Percentiles rank a stretch among this genome's conserved stretches.
Evolutionary conservation across 768 basidiomycete species (phyloP).

Genomic region (Gloeopeniophorella convolvens): DNA sequence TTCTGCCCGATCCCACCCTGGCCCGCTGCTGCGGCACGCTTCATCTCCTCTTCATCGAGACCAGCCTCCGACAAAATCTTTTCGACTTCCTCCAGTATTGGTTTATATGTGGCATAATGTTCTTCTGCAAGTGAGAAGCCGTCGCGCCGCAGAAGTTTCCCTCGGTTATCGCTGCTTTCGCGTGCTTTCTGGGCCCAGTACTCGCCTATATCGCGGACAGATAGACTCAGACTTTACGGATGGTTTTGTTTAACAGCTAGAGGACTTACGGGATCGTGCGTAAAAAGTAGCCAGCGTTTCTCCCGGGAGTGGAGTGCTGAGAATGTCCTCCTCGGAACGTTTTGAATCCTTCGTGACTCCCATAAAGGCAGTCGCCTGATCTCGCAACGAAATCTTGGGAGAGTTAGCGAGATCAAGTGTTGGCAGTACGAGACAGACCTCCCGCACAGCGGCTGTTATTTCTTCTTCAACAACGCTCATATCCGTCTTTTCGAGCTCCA

Average conservation of each 20-base stretch:
- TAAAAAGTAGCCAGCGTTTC: constrained; percentile 84
- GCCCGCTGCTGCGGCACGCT: constrained; percentile 40
- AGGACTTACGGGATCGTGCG: constrained; percentile 60
- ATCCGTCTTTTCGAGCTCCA: constrained; percentile 22
- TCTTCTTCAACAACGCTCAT: constrained; percentile 24
- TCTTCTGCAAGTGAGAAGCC: constrained; percentile 74
- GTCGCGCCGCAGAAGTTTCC: constrained; percentile 71
- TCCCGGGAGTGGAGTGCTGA: constrained; percentile 78
- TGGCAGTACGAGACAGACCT: not conserved
- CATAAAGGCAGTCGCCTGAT: constrained; percentile 48
- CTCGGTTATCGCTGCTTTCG: constrained; percentile 51
- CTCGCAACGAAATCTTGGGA: constrained; percentile 34
- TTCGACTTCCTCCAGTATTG: constrained; percentile 74
- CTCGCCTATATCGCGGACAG: constrained; percentile 54
- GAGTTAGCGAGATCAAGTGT: not conserved
- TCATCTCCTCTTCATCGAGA: constrained; percentile 78
- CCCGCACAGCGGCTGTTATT: constrained; percentile 17
- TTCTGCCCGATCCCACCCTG: constrained; percentile 37
- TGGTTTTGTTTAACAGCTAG: no score
- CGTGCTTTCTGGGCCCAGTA: constrained; percentile 77
- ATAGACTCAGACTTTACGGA: no score
- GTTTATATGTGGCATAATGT: constrained; percentile 75
- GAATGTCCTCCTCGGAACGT: constrained; percentile 59
- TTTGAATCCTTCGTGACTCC: constrained; percentile 54
- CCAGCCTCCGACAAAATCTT: constrained; percentile 80